Evolutionary conservation across 345 rosid genomes (phyloP), one percentile per base, ranked within the genome.

Genomic region (Ceriops tagal): DNA sequence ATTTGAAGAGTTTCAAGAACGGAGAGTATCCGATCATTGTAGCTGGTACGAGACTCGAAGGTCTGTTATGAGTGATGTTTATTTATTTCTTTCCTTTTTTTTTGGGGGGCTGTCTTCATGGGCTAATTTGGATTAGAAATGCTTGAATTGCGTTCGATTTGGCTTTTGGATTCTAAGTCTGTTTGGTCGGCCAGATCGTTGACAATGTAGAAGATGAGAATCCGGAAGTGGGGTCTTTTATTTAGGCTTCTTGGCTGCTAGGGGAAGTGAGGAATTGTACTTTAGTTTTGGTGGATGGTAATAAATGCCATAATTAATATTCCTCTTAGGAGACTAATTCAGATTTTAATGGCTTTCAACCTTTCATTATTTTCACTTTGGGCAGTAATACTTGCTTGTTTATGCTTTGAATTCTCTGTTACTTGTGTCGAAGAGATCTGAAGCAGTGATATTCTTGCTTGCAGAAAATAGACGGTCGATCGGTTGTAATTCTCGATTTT

Each of bases 171-270:
- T 24, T 67, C 52, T 7, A 20, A 67, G 52, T 24, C 62, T 64
- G 77, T 68, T 79, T 79, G 74, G 61, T 49, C 28, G 60, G 52
- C 35, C 69, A 79, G 64, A 68, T 46, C 69, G 61, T 55, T 43
- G 21, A 56, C 62, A 57, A 49, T 53, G 61, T 0, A 20, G 53
- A 21, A 15, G 28, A 55, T 55, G 58, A n/a, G 5, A 55, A 55
- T 21, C 27, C 8, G 15, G 27, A 22, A 55, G 27, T 43, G 49
- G 49, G 49, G 18, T 43, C 18, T 43, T 43, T 43, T 8, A 21
- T 55, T 13, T 55, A 22, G 58, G 27, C 15, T 55, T 26, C 58
- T 9, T 55, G 24, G 27, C 8, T 22, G 58, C 58, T 22, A 55
- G 16, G 5, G 28, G 27, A n/a, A 4, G 49, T 43, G 49, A 43